Conservation (phyloP, 2,329 filamentous ascomycete species). For the Xenoacremonium recifei region DNA sequence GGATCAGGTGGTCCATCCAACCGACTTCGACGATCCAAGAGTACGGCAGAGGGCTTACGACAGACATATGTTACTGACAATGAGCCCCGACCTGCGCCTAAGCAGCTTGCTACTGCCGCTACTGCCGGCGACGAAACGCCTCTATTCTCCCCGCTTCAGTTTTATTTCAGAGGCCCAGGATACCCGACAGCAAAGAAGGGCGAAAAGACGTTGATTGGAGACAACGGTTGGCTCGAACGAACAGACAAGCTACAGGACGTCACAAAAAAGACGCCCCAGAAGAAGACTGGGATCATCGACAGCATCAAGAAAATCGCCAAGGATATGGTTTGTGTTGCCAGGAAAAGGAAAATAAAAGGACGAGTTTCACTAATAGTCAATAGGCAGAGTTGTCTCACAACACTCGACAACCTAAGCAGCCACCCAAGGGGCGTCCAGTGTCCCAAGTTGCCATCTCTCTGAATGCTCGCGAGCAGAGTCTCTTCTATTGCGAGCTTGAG, state of each 20-base stretch:
- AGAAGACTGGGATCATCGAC: constrained; percentile 43
- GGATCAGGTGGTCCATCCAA: constrained; percentile 16
- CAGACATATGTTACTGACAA: constrained; percentile 9
- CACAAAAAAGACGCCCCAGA: constrained; percentile 29
- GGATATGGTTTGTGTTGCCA: constrained; percentile 50
- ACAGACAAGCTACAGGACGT: constrained; percentile 27
- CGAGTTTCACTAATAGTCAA: too few relatives aligned
- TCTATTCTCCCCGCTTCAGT: constrained; percentile 41
- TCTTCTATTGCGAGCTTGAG: constrained; percentile 59
- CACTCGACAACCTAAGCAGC: constrained; percentile 30
- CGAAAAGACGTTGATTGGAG: constrained; percentile 52
- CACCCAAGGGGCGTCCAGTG: constrained; percentile 25
- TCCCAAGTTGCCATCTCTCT: constrained; percentile 48
- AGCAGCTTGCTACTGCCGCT: constrained; percentile 13
- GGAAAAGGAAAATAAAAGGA: too few relatives aligned
- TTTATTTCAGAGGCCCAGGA: constrained; percentile 40
- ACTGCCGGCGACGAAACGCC: constrained; percentile 19
- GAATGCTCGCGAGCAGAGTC: constrained; percentile 54
- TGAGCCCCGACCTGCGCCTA: constrained; percentile 9
- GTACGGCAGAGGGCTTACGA: constrained; percentile 23
- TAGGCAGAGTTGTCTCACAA: constrained; percentile 38
- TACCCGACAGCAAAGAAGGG: constrained; percentile 39
- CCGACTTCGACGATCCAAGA: constrained; percentile 28
- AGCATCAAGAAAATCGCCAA: constrained; percentile 53
- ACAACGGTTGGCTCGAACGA: constrained; percentile 56